Conservation (phyloP, 345 rosid genomes). For the Populus simonii region DNA sequence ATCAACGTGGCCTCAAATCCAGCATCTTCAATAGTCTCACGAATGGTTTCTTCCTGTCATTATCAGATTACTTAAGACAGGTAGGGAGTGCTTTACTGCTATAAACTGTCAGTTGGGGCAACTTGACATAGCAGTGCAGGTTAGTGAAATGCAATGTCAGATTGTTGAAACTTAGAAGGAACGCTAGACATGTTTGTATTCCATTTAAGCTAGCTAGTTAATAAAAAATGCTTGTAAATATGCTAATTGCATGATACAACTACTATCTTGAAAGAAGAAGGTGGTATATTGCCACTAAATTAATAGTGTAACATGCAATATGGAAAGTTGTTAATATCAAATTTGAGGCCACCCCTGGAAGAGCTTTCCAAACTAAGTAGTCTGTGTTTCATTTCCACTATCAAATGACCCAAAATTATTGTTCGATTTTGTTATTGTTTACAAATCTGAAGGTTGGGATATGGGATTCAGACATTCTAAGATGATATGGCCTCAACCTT, state of each 20-base stretch:
- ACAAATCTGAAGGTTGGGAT: neutral
- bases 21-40: slow-evolving; percentile 80
- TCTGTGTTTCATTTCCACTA: neutral
- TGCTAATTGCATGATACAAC: no score
- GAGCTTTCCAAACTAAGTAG: neutral
- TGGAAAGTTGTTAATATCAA: neutral
- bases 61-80: neutral
- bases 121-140: neutral
- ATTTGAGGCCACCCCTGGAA: neutral
- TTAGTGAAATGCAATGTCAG: neutral
- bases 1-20: slow-evolving; percentile 72
- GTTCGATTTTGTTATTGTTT: neutral
- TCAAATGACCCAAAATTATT: no score
- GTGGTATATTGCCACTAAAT: neutral
- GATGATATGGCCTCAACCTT: neutral
- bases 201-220: neutral
- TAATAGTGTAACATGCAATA: neutral
- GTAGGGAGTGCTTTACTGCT: neutral
- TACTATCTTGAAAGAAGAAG: no score
- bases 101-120: neutral
- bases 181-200: neutral
- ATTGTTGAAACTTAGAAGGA: neutral
- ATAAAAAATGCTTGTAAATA: no score
- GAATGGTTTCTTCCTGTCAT: slow-evolving; percentile 69
- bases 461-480: neutral